Conservation (phyloP, 2,329 filamentous ascomycete genomes). For the Tolypocladium album region DNA sequence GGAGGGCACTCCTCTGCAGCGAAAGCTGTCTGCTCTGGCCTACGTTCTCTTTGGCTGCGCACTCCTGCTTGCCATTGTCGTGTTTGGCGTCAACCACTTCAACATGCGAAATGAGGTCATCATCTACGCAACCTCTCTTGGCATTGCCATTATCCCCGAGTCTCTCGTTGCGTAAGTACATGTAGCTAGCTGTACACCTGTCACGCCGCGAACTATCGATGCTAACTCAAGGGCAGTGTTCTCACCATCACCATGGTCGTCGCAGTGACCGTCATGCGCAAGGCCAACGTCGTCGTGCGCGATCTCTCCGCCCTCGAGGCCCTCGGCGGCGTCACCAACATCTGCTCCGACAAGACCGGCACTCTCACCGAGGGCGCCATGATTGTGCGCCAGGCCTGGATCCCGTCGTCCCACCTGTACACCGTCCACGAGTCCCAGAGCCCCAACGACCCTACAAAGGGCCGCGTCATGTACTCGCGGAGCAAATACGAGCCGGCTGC, state of each 20-base stretch:
- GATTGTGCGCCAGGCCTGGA: slow-evolving; percentile 58
- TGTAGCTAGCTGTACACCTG: no score
- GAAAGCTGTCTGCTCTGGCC: slow-evolving; percentile 67
- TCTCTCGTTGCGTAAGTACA: slow-evolving; percentile 52
- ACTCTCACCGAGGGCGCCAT: slow-evolving; percentile 60
- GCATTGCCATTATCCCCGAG: slow-evolving; percentile 53
- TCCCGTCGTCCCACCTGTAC: slow-evolving; percentile 45
- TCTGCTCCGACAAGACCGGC: slow-evolving; percentile 65
- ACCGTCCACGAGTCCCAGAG: slow-evolving; percentile 51
- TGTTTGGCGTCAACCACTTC: slow-evolving; percentile 47
- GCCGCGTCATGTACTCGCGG: slow-evolving; percentile 37
- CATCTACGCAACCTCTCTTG: slow-evolving; percentile 47
- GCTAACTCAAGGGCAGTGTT: slow-evolving; percentile 28
- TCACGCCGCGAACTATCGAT: neutral
- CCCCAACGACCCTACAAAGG: slow-evolving; percentile 50
- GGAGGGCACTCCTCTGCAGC: slow-evolving; percentile 67
- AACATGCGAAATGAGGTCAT: slow-evolving; percentile 39
- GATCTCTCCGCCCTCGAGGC: slow-evolving; percentile 59
- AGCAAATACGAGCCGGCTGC: slow-evolving; percentile 20
- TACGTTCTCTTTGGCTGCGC: slow-evolving; percentile 66
- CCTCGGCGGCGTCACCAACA: slow-evolving; percentile 60
- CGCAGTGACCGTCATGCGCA: slow-evolving; percentile 53
- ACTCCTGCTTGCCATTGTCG: slow-evolving; percentile 44
- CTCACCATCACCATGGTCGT: slow-evolving; percentile 62
- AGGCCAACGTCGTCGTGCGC: slow-evolving; percentile 53